Percentiles rank a stretch among this genome's conserved stretches.
Evolutionary conservation across 179 eudicot species (phyloP).

Genomic region (Corrigiola litoralis): DNA sequence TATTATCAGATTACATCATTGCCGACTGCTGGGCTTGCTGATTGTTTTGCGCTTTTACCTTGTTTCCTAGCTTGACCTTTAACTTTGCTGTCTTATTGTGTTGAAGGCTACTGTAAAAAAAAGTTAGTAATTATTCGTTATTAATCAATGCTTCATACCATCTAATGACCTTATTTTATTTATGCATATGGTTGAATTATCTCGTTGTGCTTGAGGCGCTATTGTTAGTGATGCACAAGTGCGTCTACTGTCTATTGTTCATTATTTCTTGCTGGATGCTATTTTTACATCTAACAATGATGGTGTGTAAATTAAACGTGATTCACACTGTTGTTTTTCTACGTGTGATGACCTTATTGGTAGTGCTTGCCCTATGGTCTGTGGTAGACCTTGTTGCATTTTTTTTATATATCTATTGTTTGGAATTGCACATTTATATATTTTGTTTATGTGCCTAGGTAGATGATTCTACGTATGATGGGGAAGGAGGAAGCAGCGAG

Average conservation of each 20-base stretch:
- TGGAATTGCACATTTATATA: neutral
- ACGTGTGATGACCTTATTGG: slow-evolving; percentile 1
- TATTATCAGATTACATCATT: neutral
- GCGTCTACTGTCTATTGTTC: too few relatives aligned
- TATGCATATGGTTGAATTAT: neutral
- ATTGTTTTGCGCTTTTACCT: neutral
- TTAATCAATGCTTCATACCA: too few relatives aligned
- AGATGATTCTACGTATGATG: slow-evolving; percentile 56
- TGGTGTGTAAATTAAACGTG: neutral
- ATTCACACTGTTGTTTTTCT: neutral
- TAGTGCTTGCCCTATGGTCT: neutral
- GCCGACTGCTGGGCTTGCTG: neutral
- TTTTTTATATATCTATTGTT: neutral
- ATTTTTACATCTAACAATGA: neutral
- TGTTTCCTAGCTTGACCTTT: neutral
- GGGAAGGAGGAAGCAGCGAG: slow-evolving; percentile 51
- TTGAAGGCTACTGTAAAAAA: neutral
- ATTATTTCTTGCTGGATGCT: neutral
- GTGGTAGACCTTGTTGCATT: neutral
- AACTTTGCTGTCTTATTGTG: neutral
- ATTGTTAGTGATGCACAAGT: neutral
- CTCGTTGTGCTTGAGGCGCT: neutral
- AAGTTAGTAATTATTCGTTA: too few relatives aligned
- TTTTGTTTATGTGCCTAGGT: slow-evolving; percentile 42
- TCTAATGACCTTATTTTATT: neutral